phyloP scores from a whole-genome alignment of 495 filamentous ascomycete genomes.

The Hypoxylon lienhwacheense region DNA sequence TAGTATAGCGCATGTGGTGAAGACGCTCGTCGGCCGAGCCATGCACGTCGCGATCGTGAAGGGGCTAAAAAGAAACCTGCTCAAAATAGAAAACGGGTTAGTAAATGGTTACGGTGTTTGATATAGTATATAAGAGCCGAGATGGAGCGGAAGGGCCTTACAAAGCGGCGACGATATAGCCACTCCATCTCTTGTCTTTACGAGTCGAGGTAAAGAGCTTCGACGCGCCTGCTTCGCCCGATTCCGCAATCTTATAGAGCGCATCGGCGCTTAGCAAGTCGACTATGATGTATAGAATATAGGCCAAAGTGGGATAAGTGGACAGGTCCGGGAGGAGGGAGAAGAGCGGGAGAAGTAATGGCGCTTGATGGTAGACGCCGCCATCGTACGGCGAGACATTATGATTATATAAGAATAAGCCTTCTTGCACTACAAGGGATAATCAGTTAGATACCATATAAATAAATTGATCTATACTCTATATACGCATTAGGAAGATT shows the following conservation, averaged over 20 bases:
- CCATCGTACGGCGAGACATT: slow-evolving; percentile 98
- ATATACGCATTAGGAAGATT: no score
- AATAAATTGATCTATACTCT: no score
- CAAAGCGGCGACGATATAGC: slow-evolving; percentile 76
- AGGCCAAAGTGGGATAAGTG: slow-evolving; percentile 68
- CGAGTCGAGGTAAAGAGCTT: slow-evolving; percentile 75
- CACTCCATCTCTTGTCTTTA: slow-evolving; percentile 75
- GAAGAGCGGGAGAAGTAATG: slow-evolving; percentile 88
- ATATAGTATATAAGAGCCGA: background rate
- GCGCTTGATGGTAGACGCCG: slow-evolving; percentile 96
- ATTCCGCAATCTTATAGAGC: slow-evolving; percentile 81
- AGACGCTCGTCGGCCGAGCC: slow-evolving; percentile 86
- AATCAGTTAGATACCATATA: background rate
- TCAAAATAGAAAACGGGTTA: slow-evolving; percentile 7
- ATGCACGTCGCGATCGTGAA: slow-evolving; percentile 92
- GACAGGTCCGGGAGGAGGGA: slow-evolving; percentile 73
- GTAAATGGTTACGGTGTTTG: slow-evolving; percentile 1
- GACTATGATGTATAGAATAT: slow-evolving; percentile 76
- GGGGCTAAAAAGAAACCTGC: slow-evolving; percentile 88
- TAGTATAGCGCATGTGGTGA: slow-evolving; percentile 86
- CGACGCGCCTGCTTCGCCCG: slow-evolving; percentile 71
- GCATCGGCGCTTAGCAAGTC: slow-evolving; percentile 83
- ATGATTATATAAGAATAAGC: slow-evolving; percentile 90
- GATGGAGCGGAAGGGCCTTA: slow-evolving; percentile 43
- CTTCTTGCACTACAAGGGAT: slow-evolving; percentile 76